A percentile compares a stretch with the other conserved stretches of the same genome.
These are phyloP conservation scores for Plasmodium coatneyi DNA, from an alignment of 169 alveolate species.

Conservation along the genomic window DNA sequence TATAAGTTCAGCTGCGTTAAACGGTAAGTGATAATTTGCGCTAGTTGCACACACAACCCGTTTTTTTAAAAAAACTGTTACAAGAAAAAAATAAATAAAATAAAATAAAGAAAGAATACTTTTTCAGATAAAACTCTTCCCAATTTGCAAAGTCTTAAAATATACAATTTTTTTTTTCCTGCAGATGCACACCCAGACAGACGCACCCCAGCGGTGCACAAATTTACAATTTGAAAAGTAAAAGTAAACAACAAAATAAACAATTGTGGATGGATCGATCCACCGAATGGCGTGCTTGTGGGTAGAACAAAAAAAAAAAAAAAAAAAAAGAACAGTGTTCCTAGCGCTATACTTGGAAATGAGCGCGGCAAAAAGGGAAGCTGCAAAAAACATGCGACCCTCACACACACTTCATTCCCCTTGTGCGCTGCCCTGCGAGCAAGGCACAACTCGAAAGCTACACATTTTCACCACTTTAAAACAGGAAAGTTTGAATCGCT, in stretches of 20 bases:
- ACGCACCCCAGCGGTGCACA: neutral
- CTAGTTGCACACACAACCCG: neutral
- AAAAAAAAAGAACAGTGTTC: slow-evolving; percentile 7
- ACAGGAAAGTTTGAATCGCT: neutral
- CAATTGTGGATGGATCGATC: slow-evolving; percentile 3
- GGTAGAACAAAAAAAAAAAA: neutral
- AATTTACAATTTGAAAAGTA: slow-evolving; percentile 16
- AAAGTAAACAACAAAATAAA: neutral
- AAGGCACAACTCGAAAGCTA: neutral
- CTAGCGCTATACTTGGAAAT: neutral
- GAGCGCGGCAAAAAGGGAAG: neutral
- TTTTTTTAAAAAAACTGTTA: neutral
- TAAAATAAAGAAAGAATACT: neutral
- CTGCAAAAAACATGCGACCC: neutral
- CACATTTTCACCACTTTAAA: neutral
- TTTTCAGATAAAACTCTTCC: neutral
- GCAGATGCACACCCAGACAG: neutral
- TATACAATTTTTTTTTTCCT: slow-evolving; percentile 4
- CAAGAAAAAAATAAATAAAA: neutral
- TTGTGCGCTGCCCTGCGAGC: neutral
- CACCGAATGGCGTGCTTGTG: slow-evolving; percentile 2
- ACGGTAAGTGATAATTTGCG: neutral
- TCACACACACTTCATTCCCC: neutral
- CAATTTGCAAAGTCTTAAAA: neutral
- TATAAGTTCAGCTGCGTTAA: neutral